phyloP scores from a whole-genome alignment of 2,329 filamentous ascomycete species.

The Lachnellula hyalina region DNA sequence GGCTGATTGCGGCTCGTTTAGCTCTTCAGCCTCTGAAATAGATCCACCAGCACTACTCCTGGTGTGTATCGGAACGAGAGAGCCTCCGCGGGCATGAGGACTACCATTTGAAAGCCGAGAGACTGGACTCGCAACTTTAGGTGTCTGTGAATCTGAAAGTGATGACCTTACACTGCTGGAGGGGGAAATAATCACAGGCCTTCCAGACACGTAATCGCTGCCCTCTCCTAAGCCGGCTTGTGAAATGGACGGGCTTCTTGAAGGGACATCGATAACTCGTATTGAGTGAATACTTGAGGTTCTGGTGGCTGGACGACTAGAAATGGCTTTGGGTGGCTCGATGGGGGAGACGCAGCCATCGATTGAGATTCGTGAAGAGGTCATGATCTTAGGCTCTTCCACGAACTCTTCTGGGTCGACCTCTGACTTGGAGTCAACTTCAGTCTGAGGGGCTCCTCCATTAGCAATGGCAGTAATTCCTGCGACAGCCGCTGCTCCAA shows the following conservation, averaged over 20 bases:
- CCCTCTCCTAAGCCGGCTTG: slow-evolving; percentile 19
- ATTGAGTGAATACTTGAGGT: slow-evolving; percentile 30
- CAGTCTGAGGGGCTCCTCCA: slow-evolving; percentile 19
- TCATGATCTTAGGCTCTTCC: slow-evolving; percentile 33
- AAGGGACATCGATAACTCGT: slow-evolving; percentile 29
- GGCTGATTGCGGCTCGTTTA: slow-evolving; percentile 6
- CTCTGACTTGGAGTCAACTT: slow-evolving; percentile 15
- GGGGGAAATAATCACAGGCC: slow-evolving; percentile 16
- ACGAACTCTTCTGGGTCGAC: slow-evolving; percentile 22
- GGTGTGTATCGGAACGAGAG: slow-evolving; percentile 17
- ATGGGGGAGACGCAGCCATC: slow-evolving; percentile 24
- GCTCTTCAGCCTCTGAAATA: slow-evolving; percentile 29
- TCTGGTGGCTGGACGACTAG: slow-evolving; percentile 25
- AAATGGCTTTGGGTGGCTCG: slow-evolving; percentile 12
- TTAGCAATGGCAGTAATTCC: slow-evolving; percentile 17
- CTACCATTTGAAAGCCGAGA: slow-evolving; percentile 18
- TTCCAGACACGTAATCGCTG: slow-evolving; percentile 14
- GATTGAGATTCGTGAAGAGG: slow-evolving; percentile 31
- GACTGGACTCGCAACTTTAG: slow-evolving; percentile 23
- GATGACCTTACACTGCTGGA: slow-evolving; percentile 22
- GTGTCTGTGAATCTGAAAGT: slow-evolving; percentile 13
- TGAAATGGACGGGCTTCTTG: slow-evolving; percentile 23
- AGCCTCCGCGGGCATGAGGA: slow-evolving; percentile 21
- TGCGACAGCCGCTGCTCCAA: slow-evolving; percentile 20
- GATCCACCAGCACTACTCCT: slow-evolving; percentile 22